These are phyloP conservation scores for Neofusicoccum parvum DNA, from an alignment of 2,329 filamentous ascomycete species.

Conservation along the genomic window DNA sequence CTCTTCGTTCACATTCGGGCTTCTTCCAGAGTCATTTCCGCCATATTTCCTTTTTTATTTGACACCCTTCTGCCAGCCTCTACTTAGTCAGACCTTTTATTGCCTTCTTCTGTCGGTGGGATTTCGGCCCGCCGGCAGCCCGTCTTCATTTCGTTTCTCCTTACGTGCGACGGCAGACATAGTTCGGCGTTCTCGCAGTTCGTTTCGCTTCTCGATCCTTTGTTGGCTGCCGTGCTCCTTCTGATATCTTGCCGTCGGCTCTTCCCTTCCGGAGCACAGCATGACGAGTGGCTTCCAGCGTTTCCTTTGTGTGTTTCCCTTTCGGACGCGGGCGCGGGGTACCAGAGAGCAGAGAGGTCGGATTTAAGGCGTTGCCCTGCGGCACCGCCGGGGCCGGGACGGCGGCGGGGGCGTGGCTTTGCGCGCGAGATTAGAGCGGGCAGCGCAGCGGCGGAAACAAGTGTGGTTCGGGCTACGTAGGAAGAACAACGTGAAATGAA, in stretches of 20 bases:
- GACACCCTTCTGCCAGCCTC: background rate
- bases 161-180: constrained; percentile 18
- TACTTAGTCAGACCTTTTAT: constrained; percentile 14
- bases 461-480: constrained; percentile 8
- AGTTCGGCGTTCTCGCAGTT: constrained; percentile 10
- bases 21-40: constrained; percentile 14
- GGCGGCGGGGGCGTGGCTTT: background rate
- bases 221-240: constrained; percentile 11
- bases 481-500: constrained; percentile 20
- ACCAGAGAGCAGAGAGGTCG: background rate
- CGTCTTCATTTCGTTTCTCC: constrained; percentile 18
- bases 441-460: background rate
- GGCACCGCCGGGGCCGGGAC: background rate
- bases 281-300: constrained; percentile 16
- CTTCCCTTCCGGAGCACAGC: background rate
- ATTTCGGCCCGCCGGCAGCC: background rate
- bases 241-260: background rate
- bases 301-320: constrained; percentile 3
- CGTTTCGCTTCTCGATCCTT: constrained; percentile 1
- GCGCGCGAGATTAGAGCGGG: background rate
- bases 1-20: constrained; percentile 4
- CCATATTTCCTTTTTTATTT: constrained; percentile 8
- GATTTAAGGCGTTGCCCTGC: background rate
- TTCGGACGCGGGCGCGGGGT: background rate
- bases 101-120: constrained; percentile 5